Base-by-base conservation (phyloP, 257 asterid genomes). In the Gynochthodes officinalis region DNA sequence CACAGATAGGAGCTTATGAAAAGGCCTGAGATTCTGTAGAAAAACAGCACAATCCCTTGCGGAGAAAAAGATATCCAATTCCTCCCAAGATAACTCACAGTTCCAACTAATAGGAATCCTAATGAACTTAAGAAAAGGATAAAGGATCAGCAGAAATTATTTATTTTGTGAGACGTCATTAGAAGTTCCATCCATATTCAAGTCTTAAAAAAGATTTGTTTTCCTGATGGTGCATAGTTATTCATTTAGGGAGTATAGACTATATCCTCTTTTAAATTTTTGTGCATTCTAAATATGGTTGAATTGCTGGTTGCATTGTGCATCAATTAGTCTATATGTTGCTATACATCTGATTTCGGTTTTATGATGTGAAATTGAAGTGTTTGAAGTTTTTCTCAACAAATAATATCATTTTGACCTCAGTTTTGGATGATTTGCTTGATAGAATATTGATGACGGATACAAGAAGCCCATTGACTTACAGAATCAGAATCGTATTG, bases 401-500 rank as follows among this genome's bases (percentile, higher is more conserved):
- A 53, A 46, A 48, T 4, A 59, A 48, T 14, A 40, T 35, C 32
- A 64, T 64, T 35, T 30, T 43, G 71, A 79, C 59, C 19, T 40
- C 50, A 5, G 23, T 64, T 40, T 61, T 16, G 40, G 33, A 8
- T 19, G 18, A 50, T 64, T 57, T 75, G 25, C 71, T 50, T 70
- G 64, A 50, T 43, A 80, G 84, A 42, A 42, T 39, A 76, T 62
- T 43, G 73, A 23, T 61, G 75, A 67, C 63, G 71, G 62, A 28
- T 42, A 55, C 42, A 28, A 50, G 70, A 67, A 60, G 72, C 40
- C 40, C 46, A 28, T 13, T 57, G 52, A 71, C 16, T 28, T 37
- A 2, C 32, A 21, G 30, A 39, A 50, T 2, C 67, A 40, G 13
- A 76, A 33, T 54, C 12, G 28, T 33, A 19, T 5, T 14, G 72